Conservation (phyloP, 805 yeast species). For the Diddensiella caesifluorescens region DNA sequence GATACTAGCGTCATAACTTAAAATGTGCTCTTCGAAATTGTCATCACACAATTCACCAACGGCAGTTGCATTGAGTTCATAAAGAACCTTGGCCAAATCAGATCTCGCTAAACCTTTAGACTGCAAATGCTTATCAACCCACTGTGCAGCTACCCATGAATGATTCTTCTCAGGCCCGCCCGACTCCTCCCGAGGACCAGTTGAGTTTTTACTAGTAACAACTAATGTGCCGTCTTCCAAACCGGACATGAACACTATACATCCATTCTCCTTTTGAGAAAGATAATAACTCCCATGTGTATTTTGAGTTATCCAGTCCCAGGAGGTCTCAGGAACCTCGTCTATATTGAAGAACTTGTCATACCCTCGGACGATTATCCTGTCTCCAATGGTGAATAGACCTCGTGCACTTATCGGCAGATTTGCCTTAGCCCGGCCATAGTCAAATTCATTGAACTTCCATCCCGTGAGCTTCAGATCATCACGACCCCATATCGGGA, state of each 20-base stretch:
- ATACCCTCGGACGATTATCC: conserved; percentile 78
- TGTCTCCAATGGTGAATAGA: conserved; percentile 43
- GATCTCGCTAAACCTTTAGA: conserved; percentile 35
- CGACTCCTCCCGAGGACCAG: conserved; percentile 49
- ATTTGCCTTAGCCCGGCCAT: conserved; percentile 46
- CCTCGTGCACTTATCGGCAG: conserved; percentile 84
- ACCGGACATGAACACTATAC: conserved; percentile 80
- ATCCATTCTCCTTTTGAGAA: conserved; percentile 88
- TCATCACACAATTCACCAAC: conserved; percentile 94
- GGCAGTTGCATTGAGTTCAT: conserved; percentile 59
- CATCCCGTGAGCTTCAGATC: conserved; percentile 40
- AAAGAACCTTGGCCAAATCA: conserved; percentile 54
- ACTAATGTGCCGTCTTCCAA: conserved; percentile 67
- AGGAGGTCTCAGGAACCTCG: conserved; percentile 54
- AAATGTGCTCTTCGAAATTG: conserved; percentile 85
- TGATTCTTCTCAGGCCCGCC: conserved; percentile 66
- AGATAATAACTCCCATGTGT: conserved; percentile 76
- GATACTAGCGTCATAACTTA: conserved; percentile 57
- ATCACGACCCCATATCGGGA: conserved; percentile 27
- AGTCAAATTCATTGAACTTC: conserved; percentile 92
- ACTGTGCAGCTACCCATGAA: conserved; percentile 63
- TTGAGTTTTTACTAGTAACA: conserved; percentile 88
- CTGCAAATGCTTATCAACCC: conserved; percentile 50
- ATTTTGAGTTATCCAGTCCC: conserved; percentile 39
- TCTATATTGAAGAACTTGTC: conserved; percentile 86